Evolutionary conservation across 805 yeast species (phyloP).

Genomic region (Saccharomyces cerevisiae): DNA sequence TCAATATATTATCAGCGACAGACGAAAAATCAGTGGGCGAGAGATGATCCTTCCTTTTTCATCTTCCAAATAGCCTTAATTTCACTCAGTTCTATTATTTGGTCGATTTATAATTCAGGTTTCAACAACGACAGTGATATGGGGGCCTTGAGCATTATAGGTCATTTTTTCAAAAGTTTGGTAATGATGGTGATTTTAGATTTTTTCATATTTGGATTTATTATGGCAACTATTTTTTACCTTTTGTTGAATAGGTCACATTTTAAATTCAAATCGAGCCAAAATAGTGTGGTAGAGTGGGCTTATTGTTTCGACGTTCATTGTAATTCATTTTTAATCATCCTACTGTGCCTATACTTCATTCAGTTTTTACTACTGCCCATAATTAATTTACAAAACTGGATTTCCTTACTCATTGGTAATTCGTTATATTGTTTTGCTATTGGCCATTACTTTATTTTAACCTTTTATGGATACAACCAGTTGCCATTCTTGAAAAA

Average conservation of each 20-base stretch:
- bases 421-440: slow-evolving; percentile 72
- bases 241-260: slow-evolving; percentile 57
- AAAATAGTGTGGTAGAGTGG: slow-evolving; percentile 52
- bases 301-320: slow-evolving; percentile 91
- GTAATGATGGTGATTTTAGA: slow-evolving; percentile 80
- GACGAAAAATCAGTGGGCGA: slow-evolving; percentile 69
- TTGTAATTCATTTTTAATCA: slow-evolving; percentile 77
- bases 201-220: slow-evolving; percentile 60
- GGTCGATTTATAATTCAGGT: slow-evolving; percentile 77
- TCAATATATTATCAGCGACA: slow-evolving; percentile 76
- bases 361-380: slow-evolving; percentile 72
- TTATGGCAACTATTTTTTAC: slow-evolving; percentile 71
- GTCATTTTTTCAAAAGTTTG: slow-evolving; percentile 55
- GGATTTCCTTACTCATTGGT: slow-evolving; percentile 65
- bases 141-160: background rate
- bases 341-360: slow-evolving; percentile 70
- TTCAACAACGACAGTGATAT: slow-evolving; percentile 22
- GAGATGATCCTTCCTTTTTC: slow-evolving; percentile 89
- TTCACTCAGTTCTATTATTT: slow-evolving; percentile 68
- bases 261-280: slow-evolving; percentile 32
- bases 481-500: slow-evolving; percentile 58
- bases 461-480: slow-evolving; percentile 86
- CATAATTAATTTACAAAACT: slow-evolving; percentile 51
- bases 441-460: slow-evolving; percentile 62
- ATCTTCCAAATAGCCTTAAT: slow-evolving; percentile 61